Percentiles rank a stretch among this genome's conserved stretches.
phyloP scores from a whole-genome alignment of 1,284 basidiomycete genomes.

The Austroboletus olivaceoglutinosus region DNA sequence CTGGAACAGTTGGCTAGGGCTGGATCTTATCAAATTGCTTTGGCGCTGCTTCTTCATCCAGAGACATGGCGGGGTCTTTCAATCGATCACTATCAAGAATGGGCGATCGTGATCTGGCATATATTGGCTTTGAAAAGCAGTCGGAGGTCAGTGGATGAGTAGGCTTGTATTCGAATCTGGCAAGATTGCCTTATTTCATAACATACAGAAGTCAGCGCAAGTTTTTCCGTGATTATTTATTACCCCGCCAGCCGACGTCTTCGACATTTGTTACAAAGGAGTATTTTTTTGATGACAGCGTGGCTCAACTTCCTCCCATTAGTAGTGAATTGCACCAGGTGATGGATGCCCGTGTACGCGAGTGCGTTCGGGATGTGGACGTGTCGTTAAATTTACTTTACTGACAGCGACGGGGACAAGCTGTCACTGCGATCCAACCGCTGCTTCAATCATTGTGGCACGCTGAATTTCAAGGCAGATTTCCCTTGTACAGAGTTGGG shows the following conservation, averaged over 20 bases:
- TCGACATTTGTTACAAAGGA: constrained; percentile 47
- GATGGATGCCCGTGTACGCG: constrained; percentile 58
- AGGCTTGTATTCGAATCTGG: constrained; percentile 6
- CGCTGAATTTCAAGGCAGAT: constrained; percentile 71
- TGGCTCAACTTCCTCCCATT: constrained; percentile 46
- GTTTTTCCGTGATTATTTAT: constrained; percentile 61
- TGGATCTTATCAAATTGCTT: constrained; percentile 60
- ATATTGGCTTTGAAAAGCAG: constrained; percentile 64
- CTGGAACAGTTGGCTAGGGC: constrained; percentile 59
- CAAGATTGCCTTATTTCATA: constrained; percentile 8
- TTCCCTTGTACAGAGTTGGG: constrained; percentile 62
- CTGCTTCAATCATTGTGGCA: constrained; percentile 72
- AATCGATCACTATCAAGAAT: constrained; percentile 60
- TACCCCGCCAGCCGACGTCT: constrained; percentile 55
- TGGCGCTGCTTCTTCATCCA: constrained; percentile 65
- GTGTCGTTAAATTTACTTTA: constrained; percentile 5
- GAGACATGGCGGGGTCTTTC: constrained; percentile 66
- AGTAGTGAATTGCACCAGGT: constrained; percentile 61
- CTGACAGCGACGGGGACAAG: constrained; percentile 53
- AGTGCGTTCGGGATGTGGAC: background rate
- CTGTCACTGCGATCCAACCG: constrained; percentile 57
- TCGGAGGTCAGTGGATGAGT: constrained; percentile 52
- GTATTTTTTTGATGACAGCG: constrained; percentile 45
- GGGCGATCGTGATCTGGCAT: constrained; percentile 76
- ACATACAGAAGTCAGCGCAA: constrained; percentile 57